Percentiles rank a stretch among this genome's conserved stretches.
phyloP scores from a whole-genome alignment of 2,329 filamentous ascomycete species.

The Diaporthe australafricana region DNA sequence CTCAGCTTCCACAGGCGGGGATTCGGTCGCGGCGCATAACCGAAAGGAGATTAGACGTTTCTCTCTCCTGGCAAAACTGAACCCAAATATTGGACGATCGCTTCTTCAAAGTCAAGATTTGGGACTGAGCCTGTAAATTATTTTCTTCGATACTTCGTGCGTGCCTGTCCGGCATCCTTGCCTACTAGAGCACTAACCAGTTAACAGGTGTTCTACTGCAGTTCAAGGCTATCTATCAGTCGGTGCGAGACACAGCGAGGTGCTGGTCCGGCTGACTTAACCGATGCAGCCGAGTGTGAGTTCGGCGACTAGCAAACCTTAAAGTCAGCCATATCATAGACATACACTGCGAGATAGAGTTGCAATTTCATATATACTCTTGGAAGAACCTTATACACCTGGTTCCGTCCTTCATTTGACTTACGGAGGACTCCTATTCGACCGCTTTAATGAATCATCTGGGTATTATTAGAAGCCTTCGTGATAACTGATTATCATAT shows the following conservation, averaged over 20 bases:
- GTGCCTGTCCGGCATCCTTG: too few relatives aligned
- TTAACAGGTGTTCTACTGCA: too few relatives aligned
- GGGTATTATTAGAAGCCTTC: not conserved
- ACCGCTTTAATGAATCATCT: not conserved
- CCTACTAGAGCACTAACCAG: too few relatives aligned
- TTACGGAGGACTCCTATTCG: conserved; percentile 8
- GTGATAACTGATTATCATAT: not conserved
- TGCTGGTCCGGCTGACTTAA: not conserved
- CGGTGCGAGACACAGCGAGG: not conserved
- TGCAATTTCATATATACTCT: not conserved
- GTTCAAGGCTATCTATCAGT: too few relatives aligned
- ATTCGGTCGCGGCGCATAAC: not conserved
- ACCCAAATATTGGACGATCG: not conserved
- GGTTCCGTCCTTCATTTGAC: not conserved
- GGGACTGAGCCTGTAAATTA: not conserved
- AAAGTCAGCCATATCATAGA: not conserved
- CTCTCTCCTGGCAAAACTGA: not conserved
- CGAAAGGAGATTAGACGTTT: not conserved
- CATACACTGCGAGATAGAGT: not conserved
- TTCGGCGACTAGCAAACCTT: conserved; percentile 13
- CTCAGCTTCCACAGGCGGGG: not conserved
- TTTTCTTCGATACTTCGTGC: too few relatives aligned
- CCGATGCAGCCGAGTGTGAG: not conserved
- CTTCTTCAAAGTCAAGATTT: not conserved
- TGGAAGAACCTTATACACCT: not conserved